phyloP scores from a whole-genome alignment of 495 filamentous ascomycete genomes.

The Cudoniella acicularis region DNA sequence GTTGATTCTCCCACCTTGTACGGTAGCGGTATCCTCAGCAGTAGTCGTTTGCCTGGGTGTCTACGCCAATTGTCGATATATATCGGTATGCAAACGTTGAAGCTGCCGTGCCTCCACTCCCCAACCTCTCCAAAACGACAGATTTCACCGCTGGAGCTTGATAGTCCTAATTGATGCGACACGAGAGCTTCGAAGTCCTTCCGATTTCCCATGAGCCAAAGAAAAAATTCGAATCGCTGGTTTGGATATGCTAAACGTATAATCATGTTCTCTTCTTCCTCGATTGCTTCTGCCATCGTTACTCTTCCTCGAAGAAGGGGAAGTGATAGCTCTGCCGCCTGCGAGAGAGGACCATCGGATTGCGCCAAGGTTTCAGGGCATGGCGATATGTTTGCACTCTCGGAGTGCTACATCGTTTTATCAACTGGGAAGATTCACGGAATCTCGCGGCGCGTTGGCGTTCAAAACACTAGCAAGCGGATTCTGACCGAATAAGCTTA shows the following conservation, averaged over 20 bases:
- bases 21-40: constrained; percentile 19
- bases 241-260: constrained; percentile 1
- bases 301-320: background rate
- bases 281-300: constrained; percentile 1
- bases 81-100: constrained; percentile 36
- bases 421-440: too few relatives aligned
- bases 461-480: too few relatives aligned
- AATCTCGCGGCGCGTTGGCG: too few relatives aligned
- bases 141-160: constrained; percentile 4
- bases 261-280: constrained; percentile 9
- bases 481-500: too few relatives aligned
- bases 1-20: constrained; percentile 20
- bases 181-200: constrained; percentile 26
- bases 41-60: background rate
- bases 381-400: too few relatives aligned
- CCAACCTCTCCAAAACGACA: constrained; percentile 25
- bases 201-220: constrained; percentile 5
- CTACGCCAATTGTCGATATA: constrained; percentile 1
- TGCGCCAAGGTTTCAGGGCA: too few relatives aligned
- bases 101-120: constrained; percentile 36
- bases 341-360: too few relatives aligned
- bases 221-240: constrained; percentile 9
- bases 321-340: too few relatives aligned
- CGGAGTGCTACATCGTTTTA: too few relatives aligned
- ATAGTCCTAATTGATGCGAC: constrained; percentile 25